phyloP scores from a whole-genome alignment of 1,139 yeast species.

The Pneumocystis murina region DNA sequence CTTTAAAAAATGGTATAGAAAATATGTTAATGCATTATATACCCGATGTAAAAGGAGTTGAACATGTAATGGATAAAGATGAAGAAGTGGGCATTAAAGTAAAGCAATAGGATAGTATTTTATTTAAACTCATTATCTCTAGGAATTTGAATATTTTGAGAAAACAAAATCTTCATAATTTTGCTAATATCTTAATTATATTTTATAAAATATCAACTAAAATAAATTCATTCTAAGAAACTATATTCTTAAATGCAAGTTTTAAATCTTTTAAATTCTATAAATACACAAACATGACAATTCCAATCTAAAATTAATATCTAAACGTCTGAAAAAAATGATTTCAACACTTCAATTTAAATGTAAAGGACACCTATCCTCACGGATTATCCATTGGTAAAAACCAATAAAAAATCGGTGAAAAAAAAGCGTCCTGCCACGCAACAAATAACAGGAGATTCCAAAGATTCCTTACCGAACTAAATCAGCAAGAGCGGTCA shows the following conservation, averaged over 20 bases:
- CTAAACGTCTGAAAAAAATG: no score
- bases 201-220: no score
- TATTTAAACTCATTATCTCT: background rate
- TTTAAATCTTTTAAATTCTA: no score
- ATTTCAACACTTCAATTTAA: no score
- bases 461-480: background rate
- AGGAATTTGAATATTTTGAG: background rate
- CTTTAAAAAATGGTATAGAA: slow-evolving; percentile 68
- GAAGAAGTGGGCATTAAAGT: slow-evolving; percentile 49
- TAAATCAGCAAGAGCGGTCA: background rate
- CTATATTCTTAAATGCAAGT: no score
- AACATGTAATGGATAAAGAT: slow-evolving; percentile 49
- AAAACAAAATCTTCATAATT: background rate
- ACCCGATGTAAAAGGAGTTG: slow-evolving; percentile 65
- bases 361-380: background rate
- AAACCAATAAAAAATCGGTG: background rate
- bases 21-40: slow-evolving; percentile 73
- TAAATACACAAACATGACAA: no score
- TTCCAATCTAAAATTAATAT: no score
- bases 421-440: background rate
- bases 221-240: no score
- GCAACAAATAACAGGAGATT: background rate
- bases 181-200: no score
- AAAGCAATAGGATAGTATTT: slow-evolving; percentile 30
- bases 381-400: background rate